Evolutionary conservation across 805 yeast species (phyloP).

Genomic region (Metschnikowia continentalis): DNA sequence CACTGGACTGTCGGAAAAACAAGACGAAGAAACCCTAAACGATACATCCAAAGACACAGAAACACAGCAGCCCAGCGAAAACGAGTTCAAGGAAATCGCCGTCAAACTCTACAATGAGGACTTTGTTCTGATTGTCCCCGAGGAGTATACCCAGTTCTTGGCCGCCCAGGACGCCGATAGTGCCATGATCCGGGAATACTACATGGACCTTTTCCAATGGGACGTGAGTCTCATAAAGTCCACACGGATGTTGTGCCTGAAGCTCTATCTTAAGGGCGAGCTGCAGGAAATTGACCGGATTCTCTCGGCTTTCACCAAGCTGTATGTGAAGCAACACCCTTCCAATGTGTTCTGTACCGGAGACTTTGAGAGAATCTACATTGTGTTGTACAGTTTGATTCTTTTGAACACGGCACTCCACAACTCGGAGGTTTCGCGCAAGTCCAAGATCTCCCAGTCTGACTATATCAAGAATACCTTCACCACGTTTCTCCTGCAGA

Average conservation of each 20-base stretch:
- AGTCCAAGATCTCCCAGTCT: constrained; percentile 36
- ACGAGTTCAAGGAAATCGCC: constrained; percentile 34
- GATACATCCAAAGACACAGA: not conserved
- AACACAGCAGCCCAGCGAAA: not conserved
- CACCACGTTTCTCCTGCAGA: constrained; percentile 38
- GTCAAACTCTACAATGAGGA: constrained; percentile 34
- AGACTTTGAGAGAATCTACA: constrained; percentile 55
- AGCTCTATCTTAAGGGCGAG: constrained; percentile 74
- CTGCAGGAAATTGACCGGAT: constrained; percentile 77
- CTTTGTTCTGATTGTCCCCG: constrained; percentile 40
- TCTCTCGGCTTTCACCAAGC: constrained; percentile 60
- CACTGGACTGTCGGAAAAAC: constrained; percentile 2
- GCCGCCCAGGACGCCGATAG: constrained; percentile 47
- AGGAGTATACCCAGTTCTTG: constrained; percentile 41
- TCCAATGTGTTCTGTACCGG: constrained; percentile 46
- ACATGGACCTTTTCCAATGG: constrained; percentile 46
- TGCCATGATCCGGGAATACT: constrained; percentile 35
- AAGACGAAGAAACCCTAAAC: constrained; percentile 5
- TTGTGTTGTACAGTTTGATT: constrained; percentile 66
- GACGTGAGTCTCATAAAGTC: constrained; percentile 52
- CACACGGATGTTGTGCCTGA: constrained; percentile 57
- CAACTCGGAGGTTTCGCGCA: constrained; percentile 41
- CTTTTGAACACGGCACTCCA: constrained; percentile 76
- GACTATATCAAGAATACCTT: constrained; percentile 42
- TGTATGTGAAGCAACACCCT: constrained; percentile 54